A percentile compares a stretch with the other conserved stretches of the same genome.
Conservation (phyloP, 2,329 filamentous ascomycete species). For the Neonectria hederae region DNA sequence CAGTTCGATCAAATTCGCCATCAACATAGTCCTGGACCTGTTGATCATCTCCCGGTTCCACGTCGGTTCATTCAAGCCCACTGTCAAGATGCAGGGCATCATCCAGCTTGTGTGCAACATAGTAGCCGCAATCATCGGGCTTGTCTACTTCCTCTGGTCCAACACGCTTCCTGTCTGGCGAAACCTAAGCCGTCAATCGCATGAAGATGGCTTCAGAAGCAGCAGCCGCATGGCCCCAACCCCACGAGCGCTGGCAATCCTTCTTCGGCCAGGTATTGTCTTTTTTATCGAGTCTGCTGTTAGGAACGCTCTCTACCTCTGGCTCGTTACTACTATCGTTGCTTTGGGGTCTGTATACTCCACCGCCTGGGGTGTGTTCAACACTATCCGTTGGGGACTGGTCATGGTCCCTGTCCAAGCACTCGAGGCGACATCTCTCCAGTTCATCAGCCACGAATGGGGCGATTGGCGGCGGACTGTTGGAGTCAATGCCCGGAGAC, state of each 20-base stretch:
- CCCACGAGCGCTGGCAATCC: conserved; percentile 56
- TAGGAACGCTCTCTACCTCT: conserved; percentile 75
- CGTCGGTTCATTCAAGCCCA: conserved; percentile 62
- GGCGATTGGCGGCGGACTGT: conserved; percentile 56
- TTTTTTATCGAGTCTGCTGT: conserved; percentile 73
- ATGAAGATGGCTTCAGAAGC: not conserved
- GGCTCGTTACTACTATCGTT: conserved; percentile 73
- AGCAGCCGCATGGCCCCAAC: conserved; percentile 51
- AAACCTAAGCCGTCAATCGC: not conserved
- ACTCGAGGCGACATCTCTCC: conserved; percentile 70
- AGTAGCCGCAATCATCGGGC: conserved; percentile 61
- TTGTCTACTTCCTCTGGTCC: conserved; percentile 67
- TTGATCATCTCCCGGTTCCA: conserved; percentile 74
- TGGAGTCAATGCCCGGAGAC: conserved; percentile 33
- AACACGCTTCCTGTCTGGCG: conserved; percentile 41
- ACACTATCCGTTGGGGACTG: conserved; percentile 77
- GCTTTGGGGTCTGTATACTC: conserved; percentile 71
- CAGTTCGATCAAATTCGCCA: conserved; percentile 67
- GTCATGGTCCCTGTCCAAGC: conserved; percentile 78
- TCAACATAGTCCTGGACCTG: conserved; percentile 75
- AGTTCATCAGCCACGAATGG: conserved; percentile 75
- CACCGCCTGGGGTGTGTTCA: conserved; percentile 79
- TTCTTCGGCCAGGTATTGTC: conserved; percentile 65
- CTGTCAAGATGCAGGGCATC: conserved; percentile 70
- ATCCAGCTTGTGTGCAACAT: conserved; percentile 71